Evolutionary conservation across 129 eudicot species (phyloP).

Genomic region (Flaveria sonorensis): DNA sequence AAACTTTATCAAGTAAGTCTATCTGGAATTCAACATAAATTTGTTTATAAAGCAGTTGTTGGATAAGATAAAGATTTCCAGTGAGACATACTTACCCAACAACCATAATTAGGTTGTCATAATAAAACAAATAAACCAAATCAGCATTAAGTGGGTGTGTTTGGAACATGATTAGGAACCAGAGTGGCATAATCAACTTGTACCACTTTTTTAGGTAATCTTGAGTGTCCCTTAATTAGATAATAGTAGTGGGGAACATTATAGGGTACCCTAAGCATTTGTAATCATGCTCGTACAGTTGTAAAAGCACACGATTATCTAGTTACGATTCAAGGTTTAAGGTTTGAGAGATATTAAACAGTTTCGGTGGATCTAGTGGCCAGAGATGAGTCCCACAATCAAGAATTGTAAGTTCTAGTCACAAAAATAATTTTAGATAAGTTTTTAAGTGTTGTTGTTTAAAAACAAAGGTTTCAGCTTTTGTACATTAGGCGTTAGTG

Average conservation of each 20-base stretch:
- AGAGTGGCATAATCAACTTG: constrained; percentile 41
- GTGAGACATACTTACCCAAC: constrained; percentile 36
- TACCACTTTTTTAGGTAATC: constrained; percentile 14
- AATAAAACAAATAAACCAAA: constrained; percentile 26
- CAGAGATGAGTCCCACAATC: too few species aligned
- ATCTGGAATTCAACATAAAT: constrained; percentile 38
- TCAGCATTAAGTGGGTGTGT: constrained; percentile 37
- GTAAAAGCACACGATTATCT: constrained; percentile 17
- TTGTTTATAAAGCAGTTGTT: constrained; percentile 14
- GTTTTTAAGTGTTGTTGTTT: too few species aligned
- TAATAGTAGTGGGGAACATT: constrained; percentile 17
- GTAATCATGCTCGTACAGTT: constrained; percentile 7
- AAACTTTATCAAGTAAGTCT: constrained; percentile 25
- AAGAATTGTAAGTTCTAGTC: too few species aligned
- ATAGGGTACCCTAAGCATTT: constrained; percentile 4
- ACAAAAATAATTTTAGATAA: too few species aligned
- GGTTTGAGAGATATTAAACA: too few species aligned
- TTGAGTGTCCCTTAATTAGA: constrained; percentile 26
- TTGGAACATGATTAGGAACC: constrained; percentile 45
- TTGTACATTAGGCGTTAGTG: too few species aligned
- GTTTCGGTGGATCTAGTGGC: too few species aligned
- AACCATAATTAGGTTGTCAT: constrained; percentile 37
- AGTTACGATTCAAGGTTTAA: background rate
- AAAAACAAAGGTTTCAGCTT: too few species aligned
- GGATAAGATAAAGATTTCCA: constrained; percentile 27